Conservation (phyloP, 208 protist species). For the Acanthamoeba culbertsoni region DNA sequence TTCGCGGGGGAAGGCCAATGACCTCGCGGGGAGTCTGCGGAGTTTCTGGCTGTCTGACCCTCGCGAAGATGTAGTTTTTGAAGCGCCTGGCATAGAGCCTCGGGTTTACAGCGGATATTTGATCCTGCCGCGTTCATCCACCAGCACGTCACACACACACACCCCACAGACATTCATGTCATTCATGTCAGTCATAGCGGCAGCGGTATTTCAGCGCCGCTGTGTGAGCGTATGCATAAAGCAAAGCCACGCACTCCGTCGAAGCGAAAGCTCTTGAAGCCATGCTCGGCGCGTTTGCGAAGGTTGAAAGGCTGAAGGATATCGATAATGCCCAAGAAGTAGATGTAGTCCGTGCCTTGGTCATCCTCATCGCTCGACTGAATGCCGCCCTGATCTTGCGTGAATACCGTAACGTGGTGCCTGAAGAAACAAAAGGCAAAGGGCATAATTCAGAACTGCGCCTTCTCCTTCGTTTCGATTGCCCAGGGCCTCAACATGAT, state of each 20-base stretch:
- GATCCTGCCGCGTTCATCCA: neutral
- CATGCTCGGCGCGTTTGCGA: slow-evolving; percentile 5
- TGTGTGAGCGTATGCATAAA: neutral
- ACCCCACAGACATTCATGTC: neutral
- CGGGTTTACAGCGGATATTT: slow-evolving; percentile 23
- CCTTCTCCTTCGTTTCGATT: too few relatives aligned
- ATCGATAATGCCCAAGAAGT: slow-evolving; percentile 57
- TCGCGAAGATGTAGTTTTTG: neutral
- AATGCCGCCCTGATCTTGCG: slow-evolving; percentile 34
- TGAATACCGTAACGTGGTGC: slow-evolving; percentile 44
- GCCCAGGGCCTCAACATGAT: too few relatives aligned
- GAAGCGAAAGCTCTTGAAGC: slow-evolving; percentile 6
- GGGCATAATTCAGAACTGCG: too few relatives aligned
- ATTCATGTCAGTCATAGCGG: neutral
- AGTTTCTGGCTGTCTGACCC: neutral
- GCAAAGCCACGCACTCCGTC: neutral
- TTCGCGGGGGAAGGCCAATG: neutral
- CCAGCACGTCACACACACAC: too few relatives aligned
- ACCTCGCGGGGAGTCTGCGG: neutral
- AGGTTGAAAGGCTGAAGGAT: slow-evolving; percentile 56
- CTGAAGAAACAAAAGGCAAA: too few relatives aligned
- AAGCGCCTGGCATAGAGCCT: slow-evolving; percentile 34
- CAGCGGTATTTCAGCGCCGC: too few relatives aligned
- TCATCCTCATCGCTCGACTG: slow-evolving; percentile 14
- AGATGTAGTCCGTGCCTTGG: neutral